phyloP scores from a whole-genome alignment of 2,329 filamentous ascomycete species.

The Talaromyces sp. region DNA sequence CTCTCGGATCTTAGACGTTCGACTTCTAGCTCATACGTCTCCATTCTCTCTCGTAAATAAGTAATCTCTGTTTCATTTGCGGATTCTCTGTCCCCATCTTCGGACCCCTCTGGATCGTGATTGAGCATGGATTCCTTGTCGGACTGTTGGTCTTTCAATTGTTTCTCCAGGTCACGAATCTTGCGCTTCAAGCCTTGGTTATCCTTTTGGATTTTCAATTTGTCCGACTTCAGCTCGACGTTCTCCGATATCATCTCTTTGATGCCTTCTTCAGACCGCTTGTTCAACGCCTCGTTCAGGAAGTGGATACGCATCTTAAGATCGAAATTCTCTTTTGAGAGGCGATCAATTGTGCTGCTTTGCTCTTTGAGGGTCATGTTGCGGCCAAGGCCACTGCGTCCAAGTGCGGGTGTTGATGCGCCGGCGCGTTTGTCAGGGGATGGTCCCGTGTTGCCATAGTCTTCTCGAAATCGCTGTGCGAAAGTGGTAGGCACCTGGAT shows the following conservation, averaged over 20 bases:
- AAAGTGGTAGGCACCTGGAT: constrained; percentile 90
- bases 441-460: constrained; percentile 60
- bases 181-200: constrained; percentile 80
- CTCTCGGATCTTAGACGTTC: constrained; percentile 79
- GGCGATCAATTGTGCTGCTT: constrained; percentile 91
- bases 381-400: constrained; percentile 57
- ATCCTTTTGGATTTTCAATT: constrained; percentile 87
- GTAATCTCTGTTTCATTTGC: constrained; percentile 80
- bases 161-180: constrained; percentile 84
- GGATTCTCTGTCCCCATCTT: constrained; percentile 51
- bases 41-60: constrained; percentile 81
- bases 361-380: constrained; percentile 94
- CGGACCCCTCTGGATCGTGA: constrained; percentile 45
- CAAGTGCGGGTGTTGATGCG: constrained; percentile 53
- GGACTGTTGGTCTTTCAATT: constrained; percentile 61
- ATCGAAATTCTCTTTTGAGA: constrained; percentile 98
- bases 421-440: constrained; percentile 62
- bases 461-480: constrained; percentile 80
- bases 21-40: constrained; percentile 80
- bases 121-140: constrained; percentile 49
- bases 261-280: constrained; percentile 91
- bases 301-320: constrained; percentile 98
- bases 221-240: constrained; percentile 87
- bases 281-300: constrained; percentile 87
- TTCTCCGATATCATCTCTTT: constrained; percentile 99